Evolutionary conservation across 805 yeast species (phyloP).

Genomic region (Candida sithepensis): DNA sequence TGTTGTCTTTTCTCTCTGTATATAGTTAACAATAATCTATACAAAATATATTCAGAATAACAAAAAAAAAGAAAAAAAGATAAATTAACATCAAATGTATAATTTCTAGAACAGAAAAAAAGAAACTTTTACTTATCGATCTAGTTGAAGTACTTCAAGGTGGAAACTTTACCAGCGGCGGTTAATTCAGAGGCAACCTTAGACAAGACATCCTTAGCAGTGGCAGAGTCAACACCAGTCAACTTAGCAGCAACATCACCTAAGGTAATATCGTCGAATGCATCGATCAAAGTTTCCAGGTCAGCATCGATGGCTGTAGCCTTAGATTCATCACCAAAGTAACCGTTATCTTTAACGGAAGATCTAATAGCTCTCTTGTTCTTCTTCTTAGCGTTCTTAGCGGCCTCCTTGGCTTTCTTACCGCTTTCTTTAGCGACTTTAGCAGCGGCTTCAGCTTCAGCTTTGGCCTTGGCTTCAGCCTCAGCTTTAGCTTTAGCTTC

Average conservation of each 20-base stretch:
- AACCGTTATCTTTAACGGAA: conserved; percentile 76
- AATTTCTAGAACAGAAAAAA: too few relatives aligned
- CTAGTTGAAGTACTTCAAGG: conserved; percentile 14
- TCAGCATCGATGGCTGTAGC: conserved; percentile 74
- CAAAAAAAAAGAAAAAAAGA: neutral
- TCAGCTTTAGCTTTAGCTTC: conserved; percentile 81
- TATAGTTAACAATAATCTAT: neutral
- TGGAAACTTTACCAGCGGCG: conserved; percentile 50
- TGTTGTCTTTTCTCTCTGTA: neutral
- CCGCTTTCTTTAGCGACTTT: conserved; percentile 57
- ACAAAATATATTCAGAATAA: neutral
- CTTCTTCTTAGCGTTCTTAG: conserved; percentile 98
- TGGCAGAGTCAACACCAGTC: conserved; percentile 49
- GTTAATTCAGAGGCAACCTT: conserved; percentile 53
- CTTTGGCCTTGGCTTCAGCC: conserved; percentile 79
- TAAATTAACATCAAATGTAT: too few relatives aligned
- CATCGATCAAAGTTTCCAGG: conserved; percentile 71
- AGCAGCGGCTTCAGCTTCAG: conserved; percentile 70
- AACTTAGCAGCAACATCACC: conserved; percentile 70
- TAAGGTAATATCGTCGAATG: conserved; percentile 75
- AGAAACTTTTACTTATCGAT: neutral
- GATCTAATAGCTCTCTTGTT: conserved; percentile 54
- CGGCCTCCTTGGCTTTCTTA: conserved; percentile 87
- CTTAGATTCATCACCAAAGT: conserved; percentile 76
- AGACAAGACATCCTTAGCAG: conserved; percentile 56